These are phyloP conservation scores for Triticum urartu DNA, from an alignment of 176 grass and related monocot genomes.

Conservation along the genomic window DNA sequence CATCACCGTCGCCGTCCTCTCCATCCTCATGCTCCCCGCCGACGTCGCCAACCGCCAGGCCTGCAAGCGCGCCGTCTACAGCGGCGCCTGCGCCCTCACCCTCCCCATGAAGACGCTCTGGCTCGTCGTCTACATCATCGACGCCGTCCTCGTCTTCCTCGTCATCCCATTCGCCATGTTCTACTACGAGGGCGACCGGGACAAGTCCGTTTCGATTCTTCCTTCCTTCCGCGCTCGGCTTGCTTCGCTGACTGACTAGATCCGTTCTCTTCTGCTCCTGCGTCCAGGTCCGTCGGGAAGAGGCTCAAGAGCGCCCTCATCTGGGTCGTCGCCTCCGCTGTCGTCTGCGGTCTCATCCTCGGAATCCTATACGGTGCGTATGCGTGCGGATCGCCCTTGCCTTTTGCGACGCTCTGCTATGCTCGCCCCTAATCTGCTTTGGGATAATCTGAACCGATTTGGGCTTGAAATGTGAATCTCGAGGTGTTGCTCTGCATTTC, in stretches of 20 bases:
- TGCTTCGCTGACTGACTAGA: slow-evolving; percentile 15
- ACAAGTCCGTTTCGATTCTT: slow-evolving; percentile 47
- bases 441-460: background rate
- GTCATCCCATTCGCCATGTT: slow-evolving; percentile 97
- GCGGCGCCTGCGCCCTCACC: slow-evolving; percentile 71
- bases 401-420: background rate
- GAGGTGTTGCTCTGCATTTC: background rate
- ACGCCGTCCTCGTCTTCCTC: slow-evolving; percentile 94
- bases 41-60: slow-evolving; percentile 91
- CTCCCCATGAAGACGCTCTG: slow-evolving; percentile 95
- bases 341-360: slow-evolving; percentile 84
- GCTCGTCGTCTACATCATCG: slow-evolving; percentile 79
- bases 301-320: slow-evolving; percentile 76
- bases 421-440: background rate
- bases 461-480: background rate
- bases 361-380: slow-evolving; percentile 91
- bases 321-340: slow-evolving; percentile 69
- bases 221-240: background rate
- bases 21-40: slow-evolving; percentile 99
- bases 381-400: slow-evolving; percentile 36
- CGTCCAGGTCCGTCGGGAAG: slow-evolving; percentile 70
- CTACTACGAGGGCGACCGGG: slow-evolving; percentile 99
- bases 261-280: background rate
- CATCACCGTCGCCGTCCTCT: slow-evolving; percentile 86
- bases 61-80: slow-evolving; percentile 71